Conservation (phyloP, 176 grass and related monocot genomes). For the Triticum monococcum region DNA sequence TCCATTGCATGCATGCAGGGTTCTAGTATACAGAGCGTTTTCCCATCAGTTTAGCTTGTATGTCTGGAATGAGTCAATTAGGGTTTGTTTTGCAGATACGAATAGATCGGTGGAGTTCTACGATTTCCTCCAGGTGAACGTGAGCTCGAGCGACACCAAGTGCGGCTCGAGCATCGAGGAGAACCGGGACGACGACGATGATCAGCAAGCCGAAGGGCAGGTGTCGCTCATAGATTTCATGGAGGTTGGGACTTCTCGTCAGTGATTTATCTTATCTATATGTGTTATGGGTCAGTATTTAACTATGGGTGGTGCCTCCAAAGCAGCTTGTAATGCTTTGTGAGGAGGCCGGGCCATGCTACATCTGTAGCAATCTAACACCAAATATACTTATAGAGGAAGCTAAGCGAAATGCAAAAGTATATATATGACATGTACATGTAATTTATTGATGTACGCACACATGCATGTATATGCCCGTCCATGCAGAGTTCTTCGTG, state of each 20-base stretch:
- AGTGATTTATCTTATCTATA: slow-evolving; percentile 46
- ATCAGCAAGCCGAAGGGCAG: slow-evolving; percentile 36
- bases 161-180: slow-evolving; percentile 77
- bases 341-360: slow-evolving; percentile 32
- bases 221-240: slow-evolving; percentile 86
- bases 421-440: slow-evolving; percentile 54
- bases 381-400: slow-evolving; percentile 50
- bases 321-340: slow-evolving; percentile 60
- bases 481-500: slow-evolving; percentile 25
- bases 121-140: slow-evolving; percentile 90
- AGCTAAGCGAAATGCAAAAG: slow-evolving; percentile 41
- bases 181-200: slow-evolving; percentile 27
- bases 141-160: slow-evolving; percentile 76
- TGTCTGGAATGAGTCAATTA: background rate
- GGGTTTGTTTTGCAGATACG: slow-evolving; percentile 39
- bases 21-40: background rate
- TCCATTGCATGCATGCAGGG: background rate
- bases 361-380: slow-evolving; percentile 51
- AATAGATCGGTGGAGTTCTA: slow-evolving; percentile 71
- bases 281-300: slow-evolving; percentile 24
- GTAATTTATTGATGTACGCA: slow-evolving; percentile 57
- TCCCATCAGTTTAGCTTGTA: background rate
- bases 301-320: slow-evolving; percentile 48
- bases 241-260: slow-evolving; percentile 67
- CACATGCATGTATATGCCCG: slow-evolving; percentile 7